Evolutionary conservation across 2,329 filamentous ascomycete genomes (phyloP).

Genomic region (Didymella glomerata): DNA sequence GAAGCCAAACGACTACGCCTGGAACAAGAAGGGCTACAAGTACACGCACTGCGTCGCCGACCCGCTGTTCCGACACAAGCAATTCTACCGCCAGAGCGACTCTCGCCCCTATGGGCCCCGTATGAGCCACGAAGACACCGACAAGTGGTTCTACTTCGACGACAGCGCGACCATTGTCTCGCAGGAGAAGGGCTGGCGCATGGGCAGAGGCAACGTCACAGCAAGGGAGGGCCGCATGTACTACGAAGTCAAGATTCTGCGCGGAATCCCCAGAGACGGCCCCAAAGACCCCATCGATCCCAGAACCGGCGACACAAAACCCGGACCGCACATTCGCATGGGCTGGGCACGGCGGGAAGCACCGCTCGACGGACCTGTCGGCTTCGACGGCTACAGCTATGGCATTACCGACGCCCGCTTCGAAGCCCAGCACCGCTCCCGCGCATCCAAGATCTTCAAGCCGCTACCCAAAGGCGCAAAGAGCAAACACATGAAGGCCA

Average conservation of each 20-base stretch:
- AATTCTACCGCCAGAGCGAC: conserved; percentile 91
- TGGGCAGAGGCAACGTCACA: conserved; percentile 88
- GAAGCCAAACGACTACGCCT: conserved; percentile 63
- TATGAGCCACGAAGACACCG: conserved; percentile 92
- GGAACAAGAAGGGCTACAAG: conserved; percentile 77
- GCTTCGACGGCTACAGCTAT: conserved; percentile 93
- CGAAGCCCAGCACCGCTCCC: conserved; percentile 91
- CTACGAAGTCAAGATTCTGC: conserved; percentile 90
- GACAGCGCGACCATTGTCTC: conserved; percentile 81
- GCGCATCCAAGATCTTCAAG: conserved; percentile 83
- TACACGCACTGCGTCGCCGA: conserved; percentile 93
- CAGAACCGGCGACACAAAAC: conserved; percentile 50
- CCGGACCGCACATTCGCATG: conserved; percentile 74
- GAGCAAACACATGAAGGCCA: conserved; percentile 52
- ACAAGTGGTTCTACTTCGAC: conserved; percentile 80
- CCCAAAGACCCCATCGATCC: conserved; percentile 50
- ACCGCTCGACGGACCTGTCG: conserved; percentile 81
- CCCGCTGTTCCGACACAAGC: conserved; percentile 81
- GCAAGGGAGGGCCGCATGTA: conserved; percentile 90
- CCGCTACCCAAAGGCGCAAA: conserved; percentile 50
- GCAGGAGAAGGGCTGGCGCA: conserved; percentile 91
- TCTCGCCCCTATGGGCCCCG: conserved; percentile 82
- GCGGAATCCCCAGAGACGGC: conserved; percentile 68
- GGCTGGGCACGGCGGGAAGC: conserved; percentile 87
- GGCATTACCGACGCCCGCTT: conserved; percentile 88